phyloP scores from a whole-genome alignment of 2,329 filamentous ascomycete species.

The Trichophyton rubrum region DNA sequence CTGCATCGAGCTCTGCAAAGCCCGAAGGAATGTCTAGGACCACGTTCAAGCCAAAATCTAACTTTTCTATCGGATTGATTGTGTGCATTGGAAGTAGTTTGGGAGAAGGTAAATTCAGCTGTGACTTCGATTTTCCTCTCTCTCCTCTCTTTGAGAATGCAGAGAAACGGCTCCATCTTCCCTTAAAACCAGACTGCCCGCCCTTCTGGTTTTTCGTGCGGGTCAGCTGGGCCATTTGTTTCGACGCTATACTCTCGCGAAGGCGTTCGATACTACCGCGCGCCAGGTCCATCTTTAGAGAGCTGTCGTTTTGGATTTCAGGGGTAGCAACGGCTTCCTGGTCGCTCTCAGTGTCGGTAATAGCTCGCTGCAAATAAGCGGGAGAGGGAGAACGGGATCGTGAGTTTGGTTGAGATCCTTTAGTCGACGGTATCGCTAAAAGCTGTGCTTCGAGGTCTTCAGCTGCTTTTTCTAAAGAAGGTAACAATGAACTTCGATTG shows the following conservation, averaged over 20 bases:
- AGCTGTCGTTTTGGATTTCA: background rate
- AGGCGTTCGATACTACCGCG: background rate
- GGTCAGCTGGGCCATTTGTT: background rate
- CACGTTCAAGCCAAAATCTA: background rate
- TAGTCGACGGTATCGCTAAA: conserved; percentile 14
- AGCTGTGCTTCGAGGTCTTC: conserved; percentile 27
- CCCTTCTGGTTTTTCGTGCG: background rate
- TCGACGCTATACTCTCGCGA: conserved; percentile 1
- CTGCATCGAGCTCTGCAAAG: background rate
- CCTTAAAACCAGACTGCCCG: background rate
- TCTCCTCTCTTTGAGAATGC: background rate
- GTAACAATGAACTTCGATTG: background rate
- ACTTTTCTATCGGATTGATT: background rate
- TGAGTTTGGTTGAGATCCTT: background rate
- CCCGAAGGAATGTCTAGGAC: background rate
- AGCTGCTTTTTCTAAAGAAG: conserved; percentile 21
- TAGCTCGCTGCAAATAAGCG: background rate
- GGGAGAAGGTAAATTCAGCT: background rate
- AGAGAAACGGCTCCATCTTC: background rate
- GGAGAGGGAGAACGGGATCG: background rate
- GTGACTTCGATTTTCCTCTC: background rate
- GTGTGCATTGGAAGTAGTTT: background rate
- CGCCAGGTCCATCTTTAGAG: background rate
- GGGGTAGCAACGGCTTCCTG: background rate
- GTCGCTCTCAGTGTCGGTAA: background rate